phyloP scores from a whole-genome alignment of 2,329 filamentous ascomycete species.

The Pseudopithomyces maydicus region DNA sequence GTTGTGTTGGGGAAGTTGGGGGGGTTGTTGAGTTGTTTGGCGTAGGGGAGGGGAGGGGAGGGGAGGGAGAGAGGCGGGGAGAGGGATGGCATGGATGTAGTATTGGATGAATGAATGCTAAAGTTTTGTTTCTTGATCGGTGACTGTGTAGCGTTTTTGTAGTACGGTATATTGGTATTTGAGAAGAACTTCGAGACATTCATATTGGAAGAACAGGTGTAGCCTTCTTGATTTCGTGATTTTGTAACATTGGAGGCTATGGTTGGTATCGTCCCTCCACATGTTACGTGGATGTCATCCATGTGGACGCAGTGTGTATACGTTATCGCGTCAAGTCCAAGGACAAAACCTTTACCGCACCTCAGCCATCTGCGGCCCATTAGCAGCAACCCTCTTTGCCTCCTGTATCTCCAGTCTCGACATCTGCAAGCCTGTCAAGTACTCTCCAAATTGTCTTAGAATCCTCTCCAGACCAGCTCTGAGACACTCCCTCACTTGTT shows the following conservation, averaged over 20 bases:
- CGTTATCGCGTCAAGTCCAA: neutral
- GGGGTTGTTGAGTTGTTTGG: neutral
- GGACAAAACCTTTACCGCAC: slow-evolving; percentile 2
- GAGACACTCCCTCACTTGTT: slow-evolving; percentile 69
- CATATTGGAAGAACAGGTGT: too few species aligned
- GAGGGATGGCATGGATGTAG: too few species aligned
- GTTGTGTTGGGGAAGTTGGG: neutral
- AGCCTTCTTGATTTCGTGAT: too few species aligned
- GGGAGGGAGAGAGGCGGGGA: neutral
- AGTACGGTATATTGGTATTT: too few species aligned
- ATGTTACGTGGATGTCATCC: neutral
- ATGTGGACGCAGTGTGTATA: neutral
- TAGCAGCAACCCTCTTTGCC: slow-evolving; percentile 47
- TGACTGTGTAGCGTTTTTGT: too few species aligned
- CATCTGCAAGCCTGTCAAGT: slow-evolving; percentile 72
- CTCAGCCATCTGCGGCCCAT: slow-evolving; percentile 28
- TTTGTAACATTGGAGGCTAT: too few species aligned
- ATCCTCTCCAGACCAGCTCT: slow-evolving; percentile 69
- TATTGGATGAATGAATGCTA: too few species aligned
- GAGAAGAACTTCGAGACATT: too few species aligned
- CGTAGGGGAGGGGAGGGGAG: neutral
- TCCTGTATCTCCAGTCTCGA: slow-evolving; percentile 72
- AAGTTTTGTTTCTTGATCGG: too few species aligned
- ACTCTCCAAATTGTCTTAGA: slow-evolving; percentile 74
- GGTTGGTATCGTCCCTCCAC: neutral